These are phyloP conservation scores for Rhypophila decipiens DNA, from an alignment of 495 filamentous ascomycete genomes.

Conservation along the genomic window DNA sequence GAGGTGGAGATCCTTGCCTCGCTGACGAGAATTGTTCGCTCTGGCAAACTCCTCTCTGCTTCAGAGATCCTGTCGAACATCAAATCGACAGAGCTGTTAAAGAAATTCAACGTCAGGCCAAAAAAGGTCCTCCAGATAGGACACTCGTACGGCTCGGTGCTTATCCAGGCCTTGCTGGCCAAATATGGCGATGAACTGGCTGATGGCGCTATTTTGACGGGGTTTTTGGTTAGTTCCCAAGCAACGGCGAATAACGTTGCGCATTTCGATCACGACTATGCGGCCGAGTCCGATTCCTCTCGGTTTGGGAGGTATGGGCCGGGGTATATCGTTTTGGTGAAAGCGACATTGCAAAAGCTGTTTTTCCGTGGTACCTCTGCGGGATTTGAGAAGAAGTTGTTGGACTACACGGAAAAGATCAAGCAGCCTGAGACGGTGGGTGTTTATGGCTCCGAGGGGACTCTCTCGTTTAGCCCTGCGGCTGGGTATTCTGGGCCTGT, in stretches of 20 bases:
- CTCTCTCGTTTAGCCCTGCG: constrained; percentile 9
- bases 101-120: constrained; percentile 21
- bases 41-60: constrained; percentile 8
- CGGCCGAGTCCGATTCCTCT: constrained; percentile 35
- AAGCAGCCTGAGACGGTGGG: constrained; percentile 43
- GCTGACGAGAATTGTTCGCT: constrained; percentile 41
- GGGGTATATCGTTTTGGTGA: constrained; percentile 42
- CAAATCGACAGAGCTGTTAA: not conserved
- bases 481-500: constrained; percentile 38
- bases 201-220: constrained; percentile 49
- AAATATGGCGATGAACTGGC: constrained; percentile 40
- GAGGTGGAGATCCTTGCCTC: constrained; percentile 45
- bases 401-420: constrained; percentile 12
- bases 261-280: constrained; percentile 37
- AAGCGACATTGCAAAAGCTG: constrained; percentile 16
- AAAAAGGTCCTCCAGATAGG: constrained; percentile 50
- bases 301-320: constrained; percentile 27
- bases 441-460: constrained; percentile 30
- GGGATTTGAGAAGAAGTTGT: constrained; percentile 6
- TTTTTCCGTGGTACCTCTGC: constrained; percentile 13
- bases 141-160: constrained; percentile 42
- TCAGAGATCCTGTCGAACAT: constrained; percentile 5
- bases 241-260: constrained; percentile 26
- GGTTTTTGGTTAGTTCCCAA: constrained; percentile 38
- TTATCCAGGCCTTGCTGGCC: constrained; percentile 35